These are phyloP conservation scores for Citrus cavaleriei DNA, from an alignment of 345 rosid genomes.

Conservation along the genomic window DNA sequence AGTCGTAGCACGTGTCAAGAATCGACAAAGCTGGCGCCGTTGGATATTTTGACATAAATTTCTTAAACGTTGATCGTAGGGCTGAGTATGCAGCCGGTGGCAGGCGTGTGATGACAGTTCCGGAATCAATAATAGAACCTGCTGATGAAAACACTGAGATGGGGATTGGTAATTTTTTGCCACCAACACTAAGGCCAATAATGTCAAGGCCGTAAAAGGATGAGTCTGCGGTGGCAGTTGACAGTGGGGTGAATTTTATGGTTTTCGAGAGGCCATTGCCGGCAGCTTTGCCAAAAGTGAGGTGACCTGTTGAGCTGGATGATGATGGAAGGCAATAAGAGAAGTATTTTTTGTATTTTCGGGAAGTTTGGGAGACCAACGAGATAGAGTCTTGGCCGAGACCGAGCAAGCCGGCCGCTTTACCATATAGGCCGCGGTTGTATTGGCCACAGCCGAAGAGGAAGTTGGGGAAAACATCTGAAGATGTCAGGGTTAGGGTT, in stretches of 20 bases:
- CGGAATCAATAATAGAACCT: conserved; percentile 75
- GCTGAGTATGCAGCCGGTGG: conserved; percentile 65
- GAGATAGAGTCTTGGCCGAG: conserved; percentile 69
- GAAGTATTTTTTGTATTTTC: conserved; percentile 55
- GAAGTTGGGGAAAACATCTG: conserved; percentile 39
- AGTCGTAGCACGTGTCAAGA: conserved; percentile 73
- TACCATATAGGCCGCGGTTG: conserved; percentile 59
- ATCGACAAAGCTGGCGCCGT: conserved; percentile 41
- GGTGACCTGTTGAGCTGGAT: conserved; percentile 59
- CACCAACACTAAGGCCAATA: conserved; percentile 50
- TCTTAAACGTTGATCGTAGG: conserved; percentile 37
- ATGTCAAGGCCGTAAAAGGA: conserved; percentile 62
- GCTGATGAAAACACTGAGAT: conserved; percentile 41
- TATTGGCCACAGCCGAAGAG: conserved; percentile 81
- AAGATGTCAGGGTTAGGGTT: conserved; percentile 43
- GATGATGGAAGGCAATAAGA: conserved; percentile 87
- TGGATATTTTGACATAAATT: conserved; percentile 54
- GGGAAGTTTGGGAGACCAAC: conserved; percentile 55
- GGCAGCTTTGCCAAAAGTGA: conserved; percentile 50
- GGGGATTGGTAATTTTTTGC: conserved; percentile 41
- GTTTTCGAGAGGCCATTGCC: conserved; percentile 25
- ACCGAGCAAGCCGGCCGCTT: conserved; percentile 70
- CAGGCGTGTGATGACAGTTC: conserved; percentile 73
- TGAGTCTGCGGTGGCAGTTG: conserved; percentile 14
- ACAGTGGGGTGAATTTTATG: conserved; percentile 53